These are phyloP conservation scores for Penicillium janthinellum DNA, from an alignment of 2,329 filamentous ascomycete genomes.

Conservation along the genomic window DNA sequence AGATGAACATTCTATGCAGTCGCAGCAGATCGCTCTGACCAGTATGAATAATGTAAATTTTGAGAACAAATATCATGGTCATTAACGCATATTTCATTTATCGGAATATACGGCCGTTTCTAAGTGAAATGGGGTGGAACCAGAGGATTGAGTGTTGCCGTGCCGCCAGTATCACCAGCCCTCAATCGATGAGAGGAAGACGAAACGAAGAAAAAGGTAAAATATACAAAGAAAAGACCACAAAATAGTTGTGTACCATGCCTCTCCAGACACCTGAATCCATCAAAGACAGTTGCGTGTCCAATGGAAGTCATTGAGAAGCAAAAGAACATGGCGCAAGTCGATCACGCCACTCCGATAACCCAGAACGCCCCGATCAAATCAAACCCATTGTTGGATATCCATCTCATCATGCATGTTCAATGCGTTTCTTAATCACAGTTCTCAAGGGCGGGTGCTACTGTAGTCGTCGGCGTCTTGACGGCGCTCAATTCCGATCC, in stretches of 20 bases:
- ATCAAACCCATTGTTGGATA: slow-evolving; percentile 5
- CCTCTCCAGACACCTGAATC: neutral
- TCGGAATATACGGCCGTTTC: slow-evolving; percentile 7
- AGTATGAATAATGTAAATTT: no score
- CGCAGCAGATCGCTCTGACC: no score
- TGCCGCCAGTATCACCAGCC: slow-evolving; percentile 9
- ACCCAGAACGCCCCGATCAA: slow-evolving; percentile 5
- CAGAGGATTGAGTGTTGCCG: slow-evolving; percentile 2
- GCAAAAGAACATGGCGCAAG: neutral
- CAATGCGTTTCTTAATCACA: slow-evolving; percentile 10
- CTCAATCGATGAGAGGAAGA: neutral
- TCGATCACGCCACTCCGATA: neutral
- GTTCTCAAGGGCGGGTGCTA: slow-evolving; percentile 18
- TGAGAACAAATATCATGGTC: neutral
- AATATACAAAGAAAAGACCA: slow-evolving; percentile 15
- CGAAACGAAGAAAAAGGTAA: slow-evolving; percentile 1
- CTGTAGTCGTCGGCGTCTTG: slow-evolving; percentile 35
- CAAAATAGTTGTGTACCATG: neutral
- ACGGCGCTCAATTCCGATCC: slow-evolving; percentile 72
- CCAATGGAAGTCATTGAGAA: neutral
- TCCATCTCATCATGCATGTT: slow-evolving; percentile 20
- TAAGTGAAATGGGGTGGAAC: neutral
- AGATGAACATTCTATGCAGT: slow-evolving; percentile 10
- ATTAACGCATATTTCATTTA: neutral
- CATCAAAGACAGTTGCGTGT: neutral